phyloP scores from a whole-genome alignment of 2,329 filamentous ascomycete genomes.

The Nothophoma quercina region DNA sequence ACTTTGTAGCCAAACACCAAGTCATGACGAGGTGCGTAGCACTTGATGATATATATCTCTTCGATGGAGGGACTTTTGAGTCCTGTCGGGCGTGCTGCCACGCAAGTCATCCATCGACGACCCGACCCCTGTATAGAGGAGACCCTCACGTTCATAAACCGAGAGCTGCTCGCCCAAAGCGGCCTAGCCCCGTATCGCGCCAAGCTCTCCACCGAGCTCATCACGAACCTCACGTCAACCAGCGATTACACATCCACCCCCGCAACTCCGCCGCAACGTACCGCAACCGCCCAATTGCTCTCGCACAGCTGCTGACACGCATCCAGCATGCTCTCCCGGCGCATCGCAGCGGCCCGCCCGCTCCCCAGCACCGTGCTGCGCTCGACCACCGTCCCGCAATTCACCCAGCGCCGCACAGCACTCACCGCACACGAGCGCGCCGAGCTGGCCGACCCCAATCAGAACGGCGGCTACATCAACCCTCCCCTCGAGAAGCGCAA shows the following conservation, averaged over 20 bases:
- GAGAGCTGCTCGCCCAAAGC: background rate
- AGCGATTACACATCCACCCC: slow-evolving; percentile 24
- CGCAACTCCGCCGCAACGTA: slow-evolving; percentile 40
- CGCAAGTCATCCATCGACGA: too few relatives aligned
- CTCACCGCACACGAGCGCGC: slow-evolving; percentile 44
- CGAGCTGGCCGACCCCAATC: slow-evolving; percentile 64
- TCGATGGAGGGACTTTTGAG: too few relatives aligned
- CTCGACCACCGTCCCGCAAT: slow-evolving; percentile 40
- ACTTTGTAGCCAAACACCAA: background rate
- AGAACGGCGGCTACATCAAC: slow-evolving; percentile 88
- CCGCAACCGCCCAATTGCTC: slow-evolving; percentile 22
- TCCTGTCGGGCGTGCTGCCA: too few relatives aligned
- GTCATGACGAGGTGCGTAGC: too few relatives aligned
- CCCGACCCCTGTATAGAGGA: too few relatives aligned
- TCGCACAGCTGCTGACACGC: slow-evolving; percentile 52
- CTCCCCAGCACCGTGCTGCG: slow-evolving; percentile 48
- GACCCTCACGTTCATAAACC: too few relatives aligned
- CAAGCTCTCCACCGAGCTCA: slow-evolving; percentile 26
- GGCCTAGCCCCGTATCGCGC: slow-evolving; percentile 27
- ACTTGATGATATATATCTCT: too few relatives aligned
- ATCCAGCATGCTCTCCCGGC: slow-evolving; percentile 53
- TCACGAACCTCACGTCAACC: slow-evolving; percentile 40
- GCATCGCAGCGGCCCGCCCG: slow-evolving; percentile 52
- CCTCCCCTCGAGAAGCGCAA: slow-evolving; percentile 83
- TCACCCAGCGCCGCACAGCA: slow-evolving; percentile 49